Evolutionary conservation across 345 rosid genomes (phyloP), one percentile per base, ranked within the genome.

Genomic region (Jatropha curcas): DNA sequence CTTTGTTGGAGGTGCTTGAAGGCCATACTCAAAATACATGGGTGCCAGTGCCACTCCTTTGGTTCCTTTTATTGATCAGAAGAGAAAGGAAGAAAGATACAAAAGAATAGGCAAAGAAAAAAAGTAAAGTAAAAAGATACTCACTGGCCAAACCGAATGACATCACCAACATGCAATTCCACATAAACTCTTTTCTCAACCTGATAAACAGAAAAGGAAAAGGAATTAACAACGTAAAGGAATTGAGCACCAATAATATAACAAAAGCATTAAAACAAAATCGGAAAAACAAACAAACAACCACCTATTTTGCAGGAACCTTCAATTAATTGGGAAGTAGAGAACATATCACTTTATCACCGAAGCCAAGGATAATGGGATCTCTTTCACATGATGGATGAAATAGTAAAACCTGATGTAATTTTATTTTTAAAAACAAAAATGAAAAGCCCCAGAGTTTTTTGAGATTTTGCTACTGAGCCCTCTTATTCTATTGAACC

Each of bases 101-200:
- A 16, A 57, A 51, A 61, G 71, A 72, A 50, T 3, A 57, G 12
- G 43, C 5, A 37, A 48, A 66, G 55, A 43, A 39, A 72, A 67
- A 31, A 35, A 76, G 58, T 7, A 41, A 76, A 62, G 65, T 57
- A 31, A 70, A 60, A 59, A 67, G 43, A 27, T 46, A 86, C 97
- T 84, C 78, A 90, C 98, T 84, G 84, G 84, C 99, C 99, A 84
- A 95, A 95, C 10, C 93, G 97, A 74, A 91, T 83, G 75, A 92
- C 92, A 83, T 90, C 98, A 73, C 99, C 98, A 74, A 92, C 98
- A 68, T 79, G 87, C 74, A 92, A 80, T 74, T 90, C 92, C 71
- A 86, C 90, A 73, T 85, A 87, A 80, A 82, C 85, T 52, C 79
- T 81, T 83, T 80, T 85, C 70, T 90, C 84, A 66, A 89, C 90